These are phyloP conservation scores for Moesziomyces sp. DNA, from an alignment of 1,284 basidiomycete genomes.

Conservation along the genomic window DNA sequence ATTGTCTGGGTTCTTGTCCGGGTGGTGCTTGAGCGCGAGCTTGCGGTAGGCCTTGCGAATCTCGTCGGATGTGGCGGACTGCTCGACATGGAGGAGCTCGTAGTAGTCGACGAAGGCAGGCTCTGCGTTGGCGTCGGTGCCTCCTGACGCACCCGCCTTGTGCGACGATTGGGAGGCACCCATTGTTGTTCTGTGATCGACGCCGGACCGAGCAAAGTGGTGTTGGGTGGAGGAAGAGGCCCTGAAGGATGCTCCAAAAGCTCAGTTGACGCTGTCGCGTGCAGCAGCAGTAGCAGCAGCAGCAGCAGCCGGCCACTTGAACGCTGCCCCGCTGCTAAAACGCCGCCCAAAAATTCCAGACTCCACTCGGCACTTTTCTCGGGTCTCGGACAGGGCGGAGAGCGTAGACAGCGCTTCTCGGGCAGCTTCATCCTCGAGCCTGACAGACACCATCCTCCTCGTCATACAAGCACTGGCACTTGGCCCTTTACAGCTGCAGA, in stretches of 20 bases:
- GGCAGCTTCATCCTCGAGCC: neutral
- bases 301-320: neutral
- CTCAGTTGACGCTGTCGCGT: slow-evolving; percentile 13
- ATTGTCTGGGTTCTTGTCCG: slow-evolving; percentile 71
- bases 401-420: no score
- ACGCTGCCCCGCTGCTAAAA: slow-evolving; percentile 1
- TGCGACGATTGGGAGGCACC: slow-evolving; percentile 52
- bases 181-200: slow-evolving; percentile 7
- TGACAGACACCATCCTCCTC: neutral
- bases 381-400: no score
- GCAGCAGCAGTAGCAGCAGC: neutral
- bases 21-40: slow-evolving; percentile 68
- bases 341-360: slow-evolving; percentile 21
- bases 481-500: slow-evolving; percentile 2
- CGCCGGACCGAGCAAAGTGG: neutral
- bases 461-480: neutral
- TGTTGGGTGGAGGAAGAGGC: neutral
- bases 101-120: slow-evolving; percentile 63
- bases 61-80: slow-evolving; percentile 59
- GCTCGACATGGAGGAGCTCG: slow-evolving; percentile 60
- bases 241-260: no score
- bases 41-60: slow-evolving; percentile 66
- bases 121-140: slow-evolving; percentile 35
- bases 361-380: neutral
- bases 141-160: slow-evolving; percentile 33